Evolutionary conservation across 2,329 filamentous ascomycete species (phyloP), one percentile per base, ranked within the genome.

Genomic region (Trichophyton schoenleinii): DNA sequence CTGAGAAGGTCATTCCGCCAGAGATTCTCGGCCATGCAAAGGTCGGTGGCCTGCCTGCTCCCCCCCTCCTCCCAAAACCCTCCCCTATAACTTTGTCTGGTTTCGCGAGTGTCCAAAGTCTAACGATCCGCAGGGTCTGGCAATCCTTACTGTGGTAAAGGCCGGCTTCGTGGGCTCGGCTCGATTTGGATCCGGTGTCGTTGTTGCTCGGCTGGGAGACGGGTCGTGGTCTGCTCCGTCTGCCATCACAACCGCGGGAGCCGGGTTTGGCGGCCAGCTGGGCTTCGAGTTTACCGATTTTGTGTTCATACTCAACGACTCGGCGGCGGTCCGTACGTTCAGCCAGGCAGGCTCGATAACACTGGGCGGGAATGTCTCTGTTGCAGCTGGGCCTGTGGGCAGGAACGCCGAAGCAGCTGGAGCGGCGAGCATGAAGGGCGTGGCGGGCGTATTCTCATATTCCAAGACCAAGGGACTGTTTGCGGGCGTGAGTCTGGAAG

Each of bases 391-490:
- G 1, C 94, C 94, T 0, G 83, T 99, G 28, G 94, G 94, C 60
- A 84, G 94, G 69, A 97, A 96, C 74, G 94, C 92, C 53, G 94
- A 99, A 75, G 94, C 94, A 11, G 92, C 94, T 41, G 94, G 94
- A 65, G 92, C 91, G 13, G 94, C 94, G 6, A 96, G 89, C 67
- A 80, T 95, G 65, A 92, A 86, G 78, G 86, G 90, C 65, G 87
- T 97, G 7, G 88, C 91, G 0, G 94, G 89, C 60, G 87, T 99
- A 58, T 99, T 99, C 79, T 89, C 89, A 69, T 99, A 99, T 80
- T 94, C 88, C 73, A 97, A 96, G 78, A 99, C 94, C 11, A 97
- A 96, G 78, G 94, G 94, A 20, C 78, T 99, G 36, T 99, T 99
- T 68, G 94, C 94, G 3, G 94, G 94, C 71, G 91, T 99, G 57